These are phyloP conservation scores for Porodaedalea pini DNA, from an alignment of 1,284 basidiomycete species.

Conservation along the genomic window DNA sequence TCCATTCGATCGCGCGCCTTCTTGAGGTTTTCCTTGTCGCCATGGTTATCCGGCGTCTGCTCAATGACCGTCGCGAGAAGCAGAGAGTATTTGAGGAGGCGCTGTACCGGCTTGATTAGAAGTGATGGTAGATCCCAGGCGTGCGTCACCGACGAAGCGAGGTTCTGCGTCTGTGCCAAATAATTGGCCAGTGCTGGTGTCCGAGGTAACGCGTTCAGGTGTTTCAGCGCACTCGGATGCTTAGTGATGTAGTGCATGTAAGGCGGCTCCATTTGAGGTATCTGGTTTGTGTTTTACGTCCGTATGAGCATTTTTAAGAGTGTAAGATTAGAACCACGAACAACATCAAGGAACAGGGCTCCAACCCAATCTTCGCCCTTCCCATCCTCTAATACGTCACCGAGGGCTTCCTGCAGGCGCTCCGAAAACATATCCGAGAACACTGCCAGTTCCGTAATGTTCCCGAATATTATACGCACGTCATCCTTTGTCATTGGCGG, in stretches of 20 bases:
- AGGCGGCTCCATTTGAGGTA: constrained; percentile 71
- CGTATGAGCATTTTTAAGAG: constrained; percentile 10
- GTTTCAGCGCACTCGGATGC: constrained; percentile 73
- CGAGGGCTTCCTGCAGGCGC: constrained; percentile 54
- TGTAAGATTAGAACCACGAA: constrained; percentile 31
- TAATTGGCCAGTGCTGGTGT: constrained; percentile 61
- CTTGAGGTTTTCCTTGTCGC: constrained; percentile 66
- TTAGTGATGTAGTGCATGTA: constrained; percentile 88
- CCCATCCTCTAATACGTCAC: constrained; percentile 48
- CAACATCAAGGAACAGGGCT: constrained; percentile 69
- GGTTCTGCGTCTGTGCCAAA: constrained; percentile 62
- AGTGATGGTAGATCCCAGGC: constrained; percentile 94
- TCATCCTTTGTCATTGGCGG: constrained; percentile 73
- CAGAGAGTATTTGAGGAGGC: constrained; percentile 89
- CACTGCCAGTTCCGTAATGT: constrained; percentile 70
- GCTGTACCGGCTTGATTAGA: constrained; percentile 89
- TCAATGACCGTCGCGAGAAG: constrained; percentile 78
- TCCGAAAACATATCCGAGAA: constrained; percentile 69
- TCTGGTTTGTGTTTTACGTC: constrained; percentile 38
- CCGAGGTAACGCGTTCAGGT: constrained; percentile 56
- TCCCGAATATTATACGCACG: constrained; percentile 73
- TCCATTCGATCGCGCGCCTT: constrained; percentile 69
- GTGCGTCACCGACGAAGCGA: constrained; percentile 73
- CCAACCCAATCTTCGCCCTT: constrained; percentile 74
- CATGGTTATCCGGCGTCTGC: constrained; percentile 73